These are phyloP conservation scores for Punctularia strigosozonata DNA, from an alignment of 768 basidiomycete genomes.

Conservation along the genomic window DNA sequence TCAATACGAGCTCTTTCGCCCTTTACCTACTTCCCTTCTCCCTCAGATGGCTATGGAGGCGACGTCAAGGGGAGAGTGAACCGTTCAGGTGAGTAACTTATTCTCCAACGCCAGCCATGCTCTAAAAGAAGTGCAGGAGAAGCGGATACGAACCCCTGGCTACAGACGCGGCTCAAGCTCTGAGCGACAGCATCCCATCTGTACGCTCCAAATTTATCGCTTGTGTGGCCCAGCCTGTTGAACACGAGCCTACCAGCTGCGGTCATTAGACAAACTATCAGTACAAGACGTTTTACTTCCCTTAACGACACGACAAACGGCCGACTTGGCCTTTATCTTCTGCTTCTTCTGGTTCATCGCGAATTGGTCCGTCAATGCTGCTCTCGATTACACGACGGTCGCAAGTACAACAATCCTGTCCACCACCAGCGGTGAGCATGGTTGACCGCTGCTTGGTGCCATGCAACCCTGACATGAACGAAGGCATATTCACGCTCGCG, in stretches of 20 bases:
- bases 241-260: too few relatives aligned
- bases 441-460: not conserved
- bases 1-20: slow-evolving; percentile 84
- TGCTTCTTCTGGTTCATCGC: slow-evolving; percentile 90
- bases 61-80: not conserved
- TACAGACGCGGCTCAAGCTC: slow-evolving; percentile 9
- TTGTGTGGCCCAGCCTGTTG: not conserved
- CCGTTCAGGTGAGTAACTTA: slow-evolving; percentile 1
- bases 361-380: slow-evolving; percentile 83
- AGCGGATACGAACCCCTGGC: slow-evolving; percentile 17
- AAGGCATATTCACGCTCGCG: slow-evolving; percentile 91
- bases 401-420: slow-evolving; percentile 86
- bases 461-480: not conserved
- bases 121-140: slow-evolving; percentile 6
- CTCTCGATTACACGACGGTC: slow-evolving; percentile 84
- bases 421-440: slow-evolving; percentile 69
- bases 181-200: not conserved
- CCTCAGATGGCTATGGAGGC: slow-evolving; percentile 22
- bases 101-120: not conserved
- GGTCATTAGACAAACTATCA: too few relatives aligned
- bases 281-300: slow-evolving; percentile 18
- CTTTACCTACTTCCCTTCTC: slow-evolving; percentile 64
- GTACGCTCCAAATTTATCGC: not conserved
- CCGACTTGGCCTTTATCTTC: slow-evolving; percentile 65
- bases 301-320: slow-evolving; percentile 60